A percentile compares a stretch with the other conserved stretches of the same genome.
Conservation (phyloP, 371 early-diverging fungal genomes). For the Spraguea lophii region DNA sequence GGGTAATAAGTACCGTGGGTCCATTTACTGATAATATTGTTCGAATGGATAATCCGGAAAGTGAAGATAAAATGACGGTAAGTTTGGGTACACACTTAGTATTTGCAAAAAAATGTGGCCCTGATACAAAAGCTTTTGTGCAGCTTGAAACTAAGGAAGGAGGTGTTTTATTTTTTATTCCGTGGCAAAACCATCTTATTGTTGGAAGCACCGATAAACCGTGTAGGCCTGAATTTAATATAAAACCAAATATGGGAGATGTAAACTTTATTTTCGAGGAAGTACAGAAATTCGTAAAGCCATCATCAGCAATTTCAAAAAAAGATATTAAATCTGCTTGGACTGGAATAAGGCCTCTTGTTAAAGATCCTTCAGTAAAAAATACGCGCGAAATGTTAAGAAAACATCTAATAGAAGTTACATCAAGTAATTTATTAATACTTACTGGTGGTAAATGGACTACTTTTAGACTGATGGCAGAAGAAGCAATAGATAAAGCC, state of each 20-base stretch:
- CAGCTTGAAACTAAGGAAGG: conserved; percentile 89
- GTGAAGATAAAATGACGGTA: conserved; percentile 67
- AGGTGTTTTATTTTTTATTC: conserved; percentile 88
- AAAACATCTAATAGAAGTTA: conserved; percentile 75
- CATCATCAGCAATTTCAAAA: conserved; percentile 67
- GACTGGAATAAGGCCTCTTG: conserved; percentile 90
- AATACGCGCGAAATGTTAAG: conserved; percentile 76
- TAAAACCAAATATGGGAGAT: conserved; percentile 70
- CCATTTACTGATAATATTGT: conserved; percentile 57
- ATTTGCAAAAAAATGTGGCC: conserved; percentile 69
- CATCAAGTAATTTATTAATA: conserved; percentile 61
- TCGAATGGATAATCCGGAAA: conserved; percentile 54
- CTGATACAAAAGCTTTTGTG: conserved; percentile 77
- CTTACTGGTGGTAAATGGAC: conserved; percentile 99
- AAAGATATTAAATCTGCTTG: conserved; percentile 84
- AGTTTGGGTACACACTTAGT: conserved; percentile 85
- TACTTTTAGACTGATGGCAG: conserved; percentile 89
- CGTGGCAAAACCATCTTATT: conserved; percentile 83
- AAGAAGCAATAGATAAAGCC: conserved; percentile 75
- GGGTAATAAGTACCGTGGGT: conserved; percentile 79
- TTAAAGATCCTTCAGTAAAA: conserved; percentile 68
- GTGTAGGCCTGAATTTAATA: conserved; percentile 57
- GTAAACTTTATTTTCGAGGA: conserved; percentile 81
- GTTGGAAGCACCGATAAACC: conserved; percentile 93
- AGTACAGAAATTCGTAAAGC: conserved; percentile 62